phyloP scores from a whole-genome alignment of 2,329 filamentous ascomycete genomes.

The Chaetoscypha palmicola region DNA sequence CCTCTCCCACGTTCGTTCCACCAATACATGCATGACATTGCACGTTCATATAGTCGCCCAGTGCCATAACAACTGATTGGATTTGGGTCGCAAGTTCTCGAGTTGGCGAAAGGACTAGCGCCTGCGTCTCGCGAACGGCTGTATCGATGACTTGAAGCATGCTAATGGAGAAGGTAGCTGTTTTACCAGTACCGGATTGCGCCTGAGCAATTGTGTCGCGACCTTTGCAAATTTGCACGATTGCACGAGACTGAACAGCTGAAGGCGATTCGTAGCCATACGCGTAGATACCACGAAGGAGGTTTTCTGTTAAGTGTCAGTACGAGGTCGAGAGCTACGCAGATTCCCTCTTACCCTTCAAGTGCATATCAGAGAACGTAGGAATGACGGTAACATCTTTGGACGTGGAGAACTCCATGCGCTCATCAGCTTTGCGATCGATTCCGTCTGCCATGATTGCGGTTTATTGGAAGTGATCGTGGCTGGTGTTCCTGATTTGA shows the following conservation, averaged over 20 bases:
- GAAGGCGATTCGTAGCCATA: conserved; percentile 98
- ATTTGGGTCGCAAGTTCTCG: conserved; percentile 97
- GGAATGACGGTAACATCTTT: conserved; percentile 95
- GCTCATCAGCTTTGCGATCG: conserved; percentile 88
- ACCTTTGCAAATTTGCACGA: conserved; percentile 98
- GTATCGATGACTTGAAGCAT: conserved; percentile 96
- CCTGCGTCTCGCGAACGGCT: conserved; percentile 85
- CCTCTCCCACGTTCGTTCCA: conserved; percentile 94
- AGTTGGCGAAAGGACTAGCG: conserved; percentile 89
- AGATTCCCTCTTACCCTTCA: conserved; percentile 58
- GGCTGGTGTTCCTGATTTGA: no score
- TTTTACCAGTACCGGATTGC: conserved; percentile 99
- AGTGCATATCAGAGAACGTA: conserved; percentile 85
- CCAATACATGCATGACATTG: conserved; percentile 99
- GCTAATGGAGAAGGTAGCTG: conserved; percentile 92
- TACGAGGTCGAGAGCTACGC: not conserved
- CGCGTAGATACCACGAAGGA: conserved; percentile 93
- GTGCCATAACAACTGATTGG: conserved; percentile 96
- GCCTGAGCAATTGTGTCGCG: conserved; percentile 98
- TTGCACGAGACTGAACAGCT: conserved; percentile 93
- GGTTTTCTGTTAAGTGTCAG: conserved; percentile 57
- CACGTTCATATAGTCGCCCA: conserved; percentile 99
- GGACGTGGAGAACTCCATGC: conserved; percentile 96
- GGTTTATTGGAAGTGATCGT: no score
- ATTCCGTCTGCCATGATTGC: conserved; percentile 75